Evolutionary conservation across 805 yeast genomes (phyloP).

Genomic region (Saturnispora bothae): DNA sequence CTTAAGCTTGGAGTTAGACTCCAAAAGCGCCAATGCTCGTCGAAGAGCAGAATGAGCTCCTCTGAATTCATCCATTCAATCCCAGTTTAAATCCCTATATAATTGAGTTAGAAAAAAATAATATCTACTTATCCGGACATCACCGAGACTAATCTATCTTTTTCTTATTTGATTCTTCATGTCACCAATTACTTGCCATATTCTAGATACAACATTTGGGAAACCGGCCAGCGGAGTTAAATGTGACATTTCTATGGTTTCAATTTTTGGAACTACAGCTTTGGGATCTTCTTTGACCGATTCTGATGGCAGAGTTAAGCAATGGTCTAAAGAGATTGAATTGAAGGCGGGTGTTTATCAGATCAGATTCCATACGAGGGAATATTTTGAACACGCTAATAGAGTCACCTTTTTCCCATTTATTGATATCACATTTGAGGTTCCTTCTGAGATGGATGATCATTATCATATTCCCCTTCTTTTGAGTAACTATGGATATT

Average conservation of each 20-base stretch:
- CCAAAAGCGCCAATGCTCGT: conserved; percentile 5
- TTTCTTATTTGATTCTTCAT: conserved; percentile 4
- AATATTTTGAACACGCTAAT: conserved; percentile 40
- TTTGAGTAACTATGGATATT: conserved; percentile 75
- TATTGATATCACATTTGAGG: conserved; percentile 68
- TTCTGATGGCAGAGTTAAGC: conserved; percentile 65
- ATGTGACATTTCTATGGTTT: conserved; percentile 44
- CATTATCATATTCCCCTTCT: conserved; percentile 89
- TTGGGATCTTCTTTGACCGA: conserved; percentile 39
- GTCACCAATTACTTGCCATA: conserved; percentile 76
- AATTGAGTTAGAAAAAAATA: too few relatives aligned
- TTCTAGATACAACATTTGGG: conserved; percentile 76
- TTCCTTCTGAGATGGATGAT: conserved; percentile 54
- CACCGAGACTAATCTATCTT: not conserved
- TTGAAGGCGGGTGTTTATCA: conserved; percentile 58
- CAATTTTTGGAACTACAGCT: not conserved
- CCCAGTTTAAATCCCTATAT: too few relatives aligned
- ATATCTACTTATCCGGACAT: too few relatives aligned
- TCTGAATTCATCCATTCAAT: too few relatives aligned
- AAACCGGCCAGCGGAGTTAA: conserved; percentile 71
- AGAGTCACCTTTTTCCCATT: conserved; percentile 67
- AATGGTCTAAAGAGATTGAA: conserved; percentile 36
- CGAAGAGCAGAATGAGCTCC: too few relatives aligned
- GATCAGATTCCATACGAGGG: conserved; percentile 66
- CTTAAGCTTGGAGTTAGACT: conserved; percentile 9